Base-by-base conservation (phyloP, 805 yeast species). In the Suhomyces sp. region DNA sequence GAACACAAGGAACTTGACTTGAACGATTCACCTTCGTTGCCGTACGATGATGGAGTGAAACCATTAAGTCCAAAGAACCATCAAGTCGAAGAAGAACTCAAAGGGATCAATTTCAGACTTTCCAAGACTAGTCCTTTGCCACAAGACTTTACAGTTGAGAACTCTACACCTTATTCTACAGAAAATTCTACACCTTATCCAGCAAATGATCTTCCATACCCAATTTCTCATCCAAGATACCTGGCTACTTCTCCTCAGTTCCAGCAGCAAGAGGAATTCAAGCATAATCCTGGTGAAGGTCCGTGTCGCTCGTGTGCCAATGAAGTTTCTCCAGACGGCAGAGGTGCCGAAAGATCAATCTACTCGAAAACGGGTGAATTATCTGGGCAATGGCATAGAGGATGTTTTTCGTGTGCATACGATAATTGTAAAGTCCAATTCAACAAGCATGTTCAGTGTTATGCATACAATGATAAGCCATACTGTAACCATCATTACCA, bases 311-410 rank as follows among this genome's bases (percentile, higher is more conserved):
- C 80, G 33, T 93, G 98, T 72, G 67, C 70, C 5, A 55, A 67
- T 45, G 74, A 69, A n/a, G 84, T 92, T 29, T 57, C 58, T 1
- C 77, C 83, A 0, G 38, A 55, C 5, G 70, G 68, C 2, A 67
- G 55, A 44, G 79, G 79, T 0, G 35, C 62, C 6, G 59, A 66
- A 24, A 89, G 86, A 63, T 78, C 94, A 0, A 87, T 93, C 17
- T 87, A 85, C 70, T 89, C 97, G n/a, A 87, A 85, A 60, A 88
- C 88, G 51, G 88, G 86, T n/a, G 91, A 86, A 62, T 72, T 88
- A 46, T 81, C 90, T 1, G 98, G 97, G 0, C 93, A 91, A 66
- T 94, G 98, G 98, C 99, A 94, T 66, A 78, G 96, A 40, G 70
- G 77, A 13, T 94, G 99, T 66, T 93, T 94, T 74, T 73, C 74